Percentiles rank a stretch among this genome's conserved stretches.
Evolutionary conservation across 1,284 basidiomycete species (phyloP).

Genomic region (Calocybe gambosa): DNA sequence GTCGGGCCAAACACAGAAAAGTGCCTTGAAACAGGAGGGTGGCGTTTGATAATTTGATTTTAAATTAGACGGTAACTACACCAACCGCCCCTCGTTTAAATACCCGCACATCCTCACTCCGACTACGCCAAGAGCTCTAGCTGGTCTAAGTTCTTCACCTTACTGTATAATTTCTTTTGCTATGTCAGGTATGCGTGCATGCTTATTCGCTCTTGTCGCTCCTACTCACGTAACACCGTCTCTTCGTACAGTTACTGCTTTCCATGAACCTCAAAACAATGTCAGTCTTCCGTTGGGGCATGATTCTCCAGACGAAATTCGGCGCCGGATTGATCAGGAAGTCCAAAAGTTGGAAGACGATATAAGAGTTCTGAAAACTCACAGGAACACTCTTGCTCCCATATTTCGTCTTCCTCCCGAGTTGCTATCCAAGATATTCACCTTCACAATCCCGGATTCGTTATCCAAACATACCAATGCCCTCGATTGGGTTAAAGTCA

Average conservation of each 20-base stretch:
- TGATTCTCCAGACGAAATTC: slow-evolving; percentile 13
- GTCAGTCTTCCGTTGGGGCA: slow-evolving; percentile 1
- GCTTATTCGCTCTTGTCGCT: neutral
- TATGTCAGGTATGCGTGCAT: slow-evolving; percentile 15
- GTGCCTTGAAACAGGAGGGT: slow-evolving; percentile 9
- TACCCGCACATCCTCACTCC: slow-evolving; percentile 1
- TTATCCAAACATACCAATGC: slow-evolving; percentile 6
- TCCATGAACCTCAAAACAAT: slow-evolving; percentile 7
- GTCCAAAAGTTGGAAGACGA: slow-evolving; percentile 23
- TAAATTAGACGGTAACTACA: slow-evolving; percentile 8
- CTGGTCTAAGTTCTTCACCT: slow-evolving; percentile 19
- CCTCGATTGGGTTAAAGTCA: slow-evolving; percentile 19
- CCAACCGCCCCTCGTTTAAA: slow-evolving; percentile 14
- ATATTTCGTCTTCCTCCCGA: slow-evolving; percentile 26
- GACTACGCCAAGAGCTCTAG: slow-evolving; percentile 14
- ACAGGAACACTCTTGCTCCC: slow-evolving; percentile 26
- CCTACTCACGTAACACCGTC: neutral
- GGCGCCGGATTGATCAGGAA: slow-evolving; percentile 27
- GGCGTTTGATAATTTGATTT: neutral
- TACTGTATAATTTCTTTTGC: slow-evolving; percentile 3
- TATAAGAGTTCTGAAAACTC: slow-evolving; percentile 24
- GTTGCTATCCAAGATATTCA: slow-evolving; percentile 19
- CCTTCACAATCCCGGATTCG: slow-evolving; percentile 12
- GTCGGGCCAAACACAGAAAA: neutral
- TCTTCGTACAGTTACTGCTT: slow-evolving; percentile 11